Conservation (phyloP, 768 basidiomycete genomes). For the Termitomyces sp. region DNA sequence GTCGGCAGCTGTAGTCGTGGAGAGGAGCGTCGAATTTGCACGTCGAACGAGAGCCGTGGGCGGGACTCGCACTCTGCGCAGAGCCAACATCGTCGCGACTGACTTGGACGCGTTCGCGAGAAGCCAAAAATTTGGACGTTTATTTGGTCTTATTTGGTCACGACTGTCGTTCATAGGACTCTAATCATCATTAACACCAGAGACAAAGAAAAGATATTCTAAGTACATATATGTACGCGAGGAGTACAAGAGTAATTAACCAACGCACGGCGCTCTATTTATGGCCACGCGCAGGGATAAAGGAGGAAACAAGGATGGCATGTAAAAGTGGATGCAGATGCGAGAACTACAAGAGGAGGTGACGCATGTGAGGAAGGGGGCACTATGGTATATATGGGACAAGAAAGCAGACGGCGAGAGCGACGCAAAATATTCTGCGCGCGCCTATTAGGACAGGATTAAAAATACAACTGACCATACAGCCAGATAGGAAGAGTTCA, state of each 20-base stretch:
- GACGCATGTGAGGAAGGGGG: neutral
- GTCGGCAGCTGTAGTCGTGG: neutral
- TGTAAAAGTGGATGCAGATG: neutral
- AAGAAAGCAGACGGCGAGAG: constrained; percentile 1
- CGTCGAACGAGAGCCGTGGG: constrained; percentile 13
- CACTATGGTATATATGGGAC: constrained; percentile 2
- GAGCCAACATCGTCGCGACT: constrained; percentile 20
- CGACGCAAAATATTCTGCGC: neutral
- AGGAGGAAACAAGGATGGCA: neutral
- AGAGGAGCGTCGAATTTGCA: constrained; percentile 19
- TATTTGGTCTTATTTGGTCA: constrained; percentile 14
- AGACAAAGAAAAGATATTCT: neutral
- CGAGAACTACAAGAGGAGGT: neutral
- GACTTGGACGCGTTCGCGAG: constrained; percentile 1
- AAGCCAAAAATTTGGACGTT: constrained; percentile 10
- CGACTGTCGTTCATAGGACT: neutral
- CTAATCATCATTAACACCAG: neutral
- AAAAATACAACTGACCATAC: constrained; percentile 16
- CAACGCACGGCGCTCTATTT: constrained; percentile 2
- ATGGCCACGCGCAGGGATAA: neutral
- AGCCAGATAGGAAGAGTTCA: constrained; percentile 13
- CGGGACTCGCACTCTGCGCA: constrained; percentile 20
- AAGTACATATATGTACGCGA: constrained; percentile 10
- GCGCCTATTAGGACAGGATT: constrained; percentile 5
- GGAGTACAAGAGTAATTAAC: constrained; percentile 5